Evolutionary conservation across 768 basidiomycete species (phyloP).

Genomic region (Termitomyces sp.): DNA sequence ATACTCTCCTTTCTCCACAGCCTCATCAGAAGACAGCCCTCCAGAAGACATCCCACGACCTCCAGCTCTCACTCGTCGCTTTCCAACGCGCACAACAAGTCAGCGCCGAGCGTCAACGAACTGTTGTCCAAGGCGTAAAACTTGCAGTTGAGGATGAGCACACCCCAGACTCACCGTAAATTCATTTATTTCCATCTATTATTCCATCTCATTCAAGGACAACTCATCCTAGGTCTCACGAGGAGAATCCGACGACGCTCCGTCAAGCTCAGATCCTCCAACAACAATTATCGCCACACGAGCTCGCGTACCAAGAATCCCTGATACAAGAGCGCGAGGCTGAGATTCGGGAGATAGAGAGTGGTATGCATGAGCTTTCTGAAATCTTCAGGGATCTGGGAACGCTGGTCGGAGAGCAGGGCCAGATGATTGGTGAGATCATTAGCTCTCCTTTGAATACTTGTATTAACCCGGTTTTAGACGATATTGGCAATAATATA

Average conservation of each 20-base stretch:
- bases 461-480: constrained; percentile 34
- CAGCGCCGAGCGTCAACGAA: constrained; percentile 86
- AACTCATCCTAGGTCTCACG: constrained; percentile 23
- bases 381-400: constrained; percentile 97
- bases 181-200: constrained; percentile 2
- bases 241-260: constrained; percentile 48
- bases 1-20: constrained; percentile 32
- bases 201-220: background rate
- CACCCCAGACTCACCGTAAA: constrained; percentile 23
- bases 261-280: constrained; percentile 71
- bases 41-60: constrained; percentile 91
- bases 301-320: constrained; percentile 94
- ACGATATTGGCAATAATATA: constrained; percentile 94
- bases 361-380: constrained; percentile 91
- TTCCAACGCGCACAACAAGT: constrained; percentile 92
- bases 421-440: constrained; percentile 86
- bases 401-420: constrained; percentile 92
- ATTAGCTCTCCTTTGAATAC: background rate
- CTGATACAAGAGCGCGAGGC: constrained; percentile 90
- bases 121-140: constrained; percentile 84
- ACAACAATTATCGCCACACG: constrained; percentile 78
- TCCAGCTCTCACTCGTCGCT: constrained; percentile 82
- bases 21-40: constrained; percentile 79
- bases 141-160: constrained; percentile 77
- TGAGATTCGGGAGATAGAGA: constrained; percentile 96